Conservation (phyloP, 2,329 filamentous ascomycete genomes). For the Aspergillus versicolor region DNA sequence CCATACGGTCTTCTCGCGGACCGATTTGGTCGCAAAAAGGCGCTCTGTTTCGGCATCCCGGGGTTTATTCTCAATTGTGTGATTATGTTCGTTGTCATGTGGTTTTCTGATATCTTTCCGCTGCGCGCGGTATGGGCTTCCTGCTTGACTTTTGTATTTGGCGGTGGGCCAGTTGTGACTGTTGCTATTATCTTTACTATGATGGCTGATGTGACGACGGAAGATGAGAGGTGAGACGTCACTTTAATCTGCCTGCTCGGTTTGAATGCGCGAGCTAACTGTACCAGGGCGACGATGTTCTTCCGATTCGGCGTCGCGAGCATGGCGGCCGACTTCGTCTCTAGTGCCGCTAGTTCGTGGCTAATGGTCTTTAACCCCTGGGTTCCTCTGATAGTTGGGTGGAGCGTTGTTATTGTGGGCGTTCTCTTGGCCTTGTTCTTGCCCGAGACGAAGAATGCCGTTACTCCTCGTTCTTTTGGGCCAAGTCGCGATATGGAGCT, state of each 20-base stretch:
- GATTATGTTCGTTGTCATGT: constrained; percentile 34
- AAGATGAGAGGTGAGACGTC: constrained; percentile 40
- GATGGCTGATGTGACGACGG: constrained; percentile 51
- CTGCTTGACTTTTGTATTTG: constrained; percentile 46
- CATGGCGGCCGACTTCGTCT: constrained; percentile 41
- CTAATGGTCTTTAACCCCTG: constrained; percentile 43
- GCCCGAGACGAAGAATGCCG: constrained; percentile 41
- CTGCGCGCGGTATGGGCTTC: constrained; percentile 51
- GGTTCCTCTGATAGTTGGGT: constrained; percentile 40
- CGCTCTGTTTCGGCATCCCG: constrained; percentile 43
- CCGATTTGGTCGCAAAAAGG: constrained; percentile 47
- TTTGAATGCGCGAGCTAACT: constrained; percentile 1
- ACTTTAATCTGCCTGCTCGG: neutral
- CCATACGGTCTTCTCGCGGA: constrained; percentile 53
- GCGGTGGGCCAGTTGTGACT: constrained; percentile 49
- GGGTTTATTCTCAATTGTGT: constrained; percentile 40
- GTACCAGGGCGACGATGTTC: constrained; percentile 38
- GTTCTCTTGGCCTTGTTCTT: constrained; percentile 33
- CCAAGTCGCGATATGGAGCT: constrained; percentile 29
- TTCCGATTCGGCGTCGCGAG: constrained; percentile 41
- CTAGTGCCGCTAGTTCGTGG: constrained; percentile 40
- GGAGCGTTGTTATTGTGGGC: constrained; percentile 32
- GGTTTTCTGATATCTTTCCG: constrained; percentile 43
- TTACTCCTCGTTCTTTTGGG: constrained; percentile 11
- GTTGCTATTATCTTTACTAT: constrained; percentile 51